Base-by-base conservation (phyloP, 768 basidiomycete genomes). In the Rossbeevera mucosa region DNA sequence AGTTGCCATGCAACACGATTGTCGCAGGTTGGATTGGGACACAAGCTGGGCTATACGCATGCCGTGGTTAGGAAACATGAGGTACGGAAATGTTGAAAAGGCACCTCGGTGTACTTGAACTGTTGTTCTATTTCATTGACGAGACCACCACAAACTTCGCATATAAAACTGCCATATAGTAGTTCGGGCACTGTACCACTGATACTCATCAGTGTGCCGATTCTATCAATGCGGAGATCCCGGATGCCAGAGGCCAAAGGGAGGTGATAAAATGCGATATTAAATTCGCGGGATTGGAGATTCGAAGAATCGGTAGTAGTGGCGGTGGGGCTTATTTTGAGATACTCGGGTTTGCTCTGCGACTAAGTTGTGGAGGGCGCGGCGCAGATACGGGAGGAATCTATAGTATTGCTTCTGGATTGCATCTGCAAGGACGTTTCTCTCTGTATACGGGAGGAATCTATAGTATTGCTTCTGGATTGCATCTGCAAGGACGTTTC, bases 51-150 rank as follows among this genome's bases (percentile, higher is more conserved):
- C 92, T 98, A 28, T 11, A 45, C 5, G 21, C 21, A 22, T 29
- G 47, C 24, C 44, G 45, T 31, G 13, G 7, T 53, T 41, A 56
- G 20, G 12, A 40, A 46, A 38, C 21, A 59, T 71, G 28, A 3
- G 22, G 20, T 14, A 20, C 11, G 12, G 7, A 3, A 18, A 50
- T 2, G 12, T 26, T 1, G 46, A 36, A 18, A 48, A 64, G 12
- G 46, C 59, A 94, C 94, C 77, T 98, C 96, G 18, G 96, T 99
- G 67, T 97, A 98, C 67, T 97, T 99, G 80, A 99, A 99, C 66
- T 99, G 96, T 66, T 99, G 96, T 66, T 99, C 96, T 44, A 99
- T 85, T 64, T 97, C 95, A 50, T 87, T 82, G 22, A 97, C 86
- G 11, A 87, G 74, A 26, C 88, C 91, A 43, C 82, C 80, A 64